Evolutionary conservation across 2,329 filamentous ascomycete genomes (phyloP), one percentile per base, ranked within the genome.

Genomic region (Claviceps africana): DNA sequence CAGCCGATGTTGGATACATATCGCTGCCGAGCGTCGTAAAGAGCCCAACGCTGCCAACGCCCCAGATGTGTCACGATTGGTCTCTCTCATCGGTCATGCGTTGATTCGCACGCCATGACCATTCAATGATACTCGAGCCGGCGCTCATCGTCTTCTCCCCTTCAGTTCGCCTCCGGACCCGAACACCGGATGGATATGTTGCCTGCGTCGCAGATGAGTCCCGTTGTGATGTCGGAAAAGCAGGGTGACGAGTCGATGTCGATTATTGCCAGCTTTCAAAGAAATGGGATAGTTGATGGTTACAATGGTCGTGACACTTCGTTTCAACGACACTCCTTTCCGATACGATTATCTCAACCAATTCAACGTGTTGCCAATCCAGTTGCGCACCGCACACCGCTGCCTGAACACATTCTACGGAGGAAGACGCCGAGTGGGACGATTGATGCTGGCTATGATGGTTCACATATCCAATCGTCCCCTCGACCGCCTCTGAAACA

Each of bases 361-460:
- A 58, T 59, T 19, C 56, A 59, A 37, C 58, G 48, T n/a, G 39
- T 45, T n/a, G 47, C 46, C 9, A 55, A 39, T 52, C 53, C 48
- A 47, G 57, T 37, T 44, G 51, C 42, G 54, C 55, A 47, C 48
- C 55, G 33, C 52, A 49, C 46, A 46, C 55, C 64, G 57, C 53
- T 61, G 40, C 55, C 59, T 55, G 65, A 68, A 52, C 65, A 68
- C 66, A 86, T 88, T 60, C 74, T 96, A 53, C 82, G 91, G 58
- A 81, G 91, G 58, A 97, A 97, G 68, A 97, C 91, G 9, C 93
- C 91, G 4, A 91, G 84, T 62, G 93, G 91, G n/a, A 95, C 89
- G 39, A 78, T 97, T 55, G 85, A 91, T 57, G 88, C 87, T 51
- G 89, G 88, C 11, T 96, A 95, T 62, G 90, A 97, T 74, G 88